Evolutionary conservation across 2,329 filamentous ascomycete genomes (phyloP).

Genomic region (Sclerotinia borealis): DNA sequence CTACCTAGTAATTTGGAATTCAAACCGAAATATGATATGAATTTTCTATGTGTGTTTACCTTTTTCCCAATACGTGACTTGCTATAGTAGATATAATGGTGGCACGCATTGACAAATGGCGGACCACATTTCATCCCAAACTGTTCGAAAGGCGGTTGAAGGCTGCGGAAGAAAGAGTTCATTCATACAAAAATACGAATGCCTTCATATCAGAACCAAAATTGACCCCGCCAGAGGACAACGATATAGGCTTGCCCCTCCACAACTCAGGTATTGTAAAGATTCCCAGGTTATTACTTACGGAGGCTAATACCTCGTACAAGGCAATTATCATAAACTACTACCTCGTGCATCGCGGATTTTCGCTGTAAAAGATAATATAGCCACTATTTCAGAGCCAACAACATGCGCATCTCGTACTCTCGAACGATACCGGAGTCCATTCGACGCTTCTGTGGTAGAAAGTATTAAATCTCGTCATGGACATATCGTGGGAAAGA

Average conservation of each 20-base stretch:
- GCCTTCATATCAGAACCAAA: constrained; percentile 12
- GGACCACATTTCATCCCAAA: not conserved
- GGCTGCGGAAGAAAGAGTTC: not conserved
- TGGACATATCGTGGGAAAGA: constrained; percentile 64
- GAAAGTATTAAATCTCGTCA: constrained; percentile 57
- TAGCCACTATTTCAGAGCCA: constrained; percentile 55
- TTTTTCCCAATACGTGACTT: not conserved
- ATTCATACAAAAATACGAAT: constrained; percentile 5
- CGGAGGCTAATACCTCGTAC: not conserved
- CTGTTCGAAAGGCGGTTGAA: not conserved
- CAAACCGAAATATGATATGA: not conserved
- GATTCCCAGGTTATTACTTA: not conserved
- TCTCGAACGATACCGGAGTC: constrained; percentile 63
- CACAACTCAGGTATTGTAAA: not conserved
- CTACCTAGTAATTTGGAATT: no score
- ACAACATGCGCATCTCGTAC: constrained; percentile 82
- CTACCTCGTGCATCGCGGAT: not conserved
- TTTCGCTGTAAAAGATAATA: constrained; percentile 67
- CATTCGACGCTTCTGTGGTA: constrained; percentile 79
- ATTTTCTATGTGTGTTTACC: not conserved
- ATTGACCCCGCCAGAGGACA: not conserved
- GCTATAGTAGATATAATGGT: not conserved
- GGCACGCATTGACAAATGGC: not conserved
- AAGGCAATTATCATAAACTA: not conserved
- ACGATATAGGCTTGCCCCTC: not conserved